Evolutionary conservation across 306 rosid species (phyloP).

Genomic region (Castanea crenata): DNA sequence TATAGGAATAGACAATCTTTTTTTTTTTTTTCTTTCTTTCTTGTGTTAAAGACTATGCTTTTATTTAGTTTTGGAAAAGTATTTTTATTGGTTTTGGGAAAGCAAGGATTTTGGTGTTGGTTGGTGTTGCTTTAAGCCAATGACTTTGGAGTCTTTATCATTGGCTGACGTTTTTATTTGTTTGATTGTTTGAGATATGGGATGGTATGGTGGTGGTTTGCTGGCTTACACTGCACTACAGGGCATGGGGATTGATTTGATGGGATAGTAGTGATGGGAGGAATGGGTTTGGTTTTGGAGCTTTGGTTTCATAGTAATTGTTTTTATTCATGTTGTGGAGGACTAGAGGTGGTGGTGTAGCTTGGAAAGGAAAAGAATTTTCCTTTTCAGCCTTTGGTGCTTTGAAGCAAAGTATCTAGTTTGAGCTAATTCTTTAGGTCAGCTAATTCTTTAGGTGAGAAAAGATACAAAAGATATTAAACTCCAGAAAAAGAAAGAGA

Average conservation of each 20-base stretch:
- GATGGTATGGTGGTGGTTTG: conserved; percentile 25
- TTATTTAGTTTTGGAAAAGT: conserved; percentile 8
- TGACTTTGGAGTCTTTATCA: conserved; percentile 28
- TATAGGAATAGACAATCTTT: background rate
- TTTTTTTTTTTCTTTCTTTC: no score
- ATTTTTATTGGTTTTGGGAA: conserved; percentile 39
- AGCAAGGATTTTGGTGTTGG: conserved; percentile 54
- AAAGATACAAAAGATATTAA: background rate
- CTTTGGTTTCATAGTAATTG: conserved; percentile 21
- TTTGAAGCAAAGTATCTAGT: conserved; percentile 63
- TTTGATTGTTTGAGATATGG: background rate
- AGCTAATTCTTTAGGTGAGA: background rate
- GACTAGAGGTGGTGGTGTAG: background rate
- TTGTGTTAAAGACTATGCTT: background rate
- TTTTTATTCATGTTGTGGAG: conserved; percentile 22
- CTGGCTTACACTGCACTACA: conserved; percentile 48
- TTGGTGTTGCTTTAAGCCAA: conserved; percentile 58
- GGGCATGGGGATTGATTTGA: conserved; percentile 29
- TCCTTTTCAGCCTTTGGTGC: conserved; percentile 27
- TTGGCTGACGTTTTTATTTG: conserved; percentile 5
- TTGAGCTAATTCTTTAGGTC: conserved; percentile 8
- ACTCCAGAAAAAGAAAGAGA: background rate
- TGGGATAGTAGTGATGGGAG: conserved; percentile 5
- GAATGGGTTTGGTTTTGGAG: background rate
- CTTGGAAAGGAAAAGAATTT: conserved; percentile 36